These are phyloP conservation scores for Lepidium sativum DNA, from an alignment of 345 rosid species.

Conservation along the genomic window DNA sequence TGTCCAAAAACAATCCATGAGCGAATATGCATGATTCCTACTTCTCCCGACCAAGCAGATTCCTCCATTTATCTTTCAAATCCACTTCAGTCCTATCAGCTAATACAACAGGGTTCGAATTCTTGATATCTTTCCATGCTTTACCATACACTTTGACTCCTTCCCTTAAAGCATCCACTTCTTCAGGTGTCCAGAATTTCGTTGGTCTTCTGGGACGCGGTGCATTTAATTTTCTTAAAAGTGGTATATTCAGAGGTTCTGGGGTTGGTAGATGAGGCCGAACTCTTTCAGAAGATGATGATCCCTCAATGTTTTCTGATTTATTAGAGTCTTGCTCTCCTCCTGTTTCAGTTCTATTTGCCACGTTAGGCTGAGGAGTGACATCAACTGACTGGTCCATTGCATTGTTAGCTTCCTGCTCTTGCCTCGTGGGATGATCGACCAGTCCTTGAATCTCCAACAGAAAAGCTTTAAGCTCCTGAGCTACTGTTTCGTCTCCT, in stretches of 20 bases:
- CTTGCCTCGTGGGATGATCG: not conserved
- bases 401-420: not conserved
- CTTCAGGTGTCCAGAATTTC: not conserved
- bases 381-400: not conserved
- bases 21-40: not conserved
- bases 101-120: not conserved
- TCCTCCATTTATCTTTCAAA: slow-evolving; percentile 14
- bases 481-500: not conserved
- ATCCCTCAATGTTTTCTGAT: not conserved
- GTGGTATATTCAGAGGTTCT: not conserved
- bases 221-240: not conserved
- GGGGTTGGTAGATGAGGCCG: not conserved
- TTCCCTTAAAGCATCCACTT: not conserved
- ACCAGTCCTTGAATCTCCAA: not conserved
- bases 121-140: not conserved
- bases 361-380: not conserved
- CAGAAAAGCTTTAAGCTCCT: not conserved
- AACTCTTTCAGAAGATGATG: not conserved
- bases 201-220: not conserved
- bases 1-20: not conserved
- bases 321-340: no score
- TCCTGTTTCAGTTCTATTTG: not conserved
- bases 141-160: not conserved
- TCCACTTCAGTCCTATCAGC: slow-evolving; percentile 4
- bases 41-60: not conserved